Percentiles rank a stretch among this genome's conserved stretches.
phyloP scores from a whole-genome alignment of 352 stramenopile species.

The Phytophthora idaei region DNA sequence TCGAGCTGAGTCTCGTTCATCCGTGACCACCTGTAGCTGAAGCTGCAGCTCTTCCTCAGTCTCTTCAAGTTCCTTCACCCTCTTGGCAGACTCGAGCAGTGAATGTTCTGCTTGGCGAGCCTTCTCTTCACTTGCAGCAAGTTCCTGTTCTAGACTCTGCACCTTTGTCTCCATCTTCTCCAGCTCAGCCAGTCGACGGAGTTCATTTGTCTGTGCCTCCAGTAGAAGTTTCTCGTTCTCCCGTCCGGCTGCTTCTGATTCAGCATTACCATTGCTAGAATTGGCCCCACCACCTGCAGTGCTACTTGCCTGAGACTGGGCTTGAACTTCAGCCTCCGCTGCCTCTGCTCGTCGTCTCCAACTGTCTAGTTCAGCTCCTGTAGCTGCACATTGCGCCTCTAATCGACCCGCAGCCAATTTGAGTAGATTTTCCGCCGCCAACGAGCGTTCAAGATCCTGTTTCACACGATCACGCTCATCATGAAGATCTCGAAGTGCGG shows the following conservation, averaged over 20 bases:
- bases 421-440: constrained; percentile 37
- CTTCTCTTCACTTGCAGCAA: constrained; percentile 41
- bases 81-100: constrained; percentile 39
- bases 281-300: constrained; percentile 4
- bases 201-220: constrained; percentile 76
- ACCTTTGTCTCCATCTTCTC: constrained; percentile 75
- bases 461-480: constrained; percentile 53
- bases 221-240: constrained; percentile 61
- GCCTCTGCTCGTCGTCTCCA: constrained; percentile 41
- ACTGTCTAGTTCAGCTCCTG: constrained; percentile 46
- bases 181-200: constrained; percentile 68
- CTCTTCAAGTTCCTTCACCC: constrained; percentile 67
- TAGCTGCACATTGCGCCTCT: constrained; percentile 38
- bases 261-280: constrained; percentile 20
- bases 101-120: constrained; percentile 41
- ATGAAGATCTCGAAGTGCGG: constrained; percentile 36
- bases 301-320: constrained; percentile 2
- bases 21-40: constrained; percentile 83
- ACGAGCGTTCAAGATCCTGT: constrained; percentile 43
- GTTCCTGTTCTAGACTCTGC: constrained; percentile 50
- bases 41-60: constrained; percentile 80
- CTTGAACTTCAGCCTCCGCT: constrained; percentile 36
- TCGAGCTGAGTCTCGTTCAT: constrained; percentile 80
- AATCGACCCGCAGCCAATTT: constrained; percentile 40
- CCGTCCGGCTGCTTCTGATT: constrained; percentile 29